Percentiles rank a stretch among this genome's conserved stretches.
These are phyloP conservation scores for Colletotrichum plurivorum DNA, from an alignment of 2,329 filamentous ascomycete genomes.

Conservation along the genomic window DNA sequence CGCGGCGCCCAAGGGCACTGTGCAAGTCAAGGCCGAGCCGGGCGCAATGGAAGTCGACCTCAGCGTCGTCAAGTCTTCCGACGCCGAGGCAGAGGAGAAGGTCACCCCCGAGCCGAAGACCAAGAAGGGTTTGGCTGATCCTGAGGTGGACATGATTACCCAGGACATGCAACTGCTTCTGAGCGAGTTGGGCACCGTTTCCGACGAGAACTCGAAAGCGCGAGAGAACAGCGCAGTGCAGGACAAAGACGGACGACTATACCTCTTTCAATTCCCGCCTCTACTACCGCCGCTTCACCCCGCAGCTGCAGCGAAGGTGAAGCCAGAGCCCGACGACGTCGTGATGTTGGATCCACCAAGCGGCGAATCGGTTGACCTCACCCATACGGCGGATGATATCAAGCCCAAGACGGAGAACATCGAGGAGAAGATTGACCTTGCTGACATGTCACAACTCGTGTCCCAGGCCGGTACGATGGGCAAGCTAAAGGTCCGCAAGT, in stretches of 20 bases:
- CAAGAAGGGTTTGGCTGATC: conserved; percentile 50
- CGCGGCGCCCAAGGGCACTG: conserved; percentile 52
- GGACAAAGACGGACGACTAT: conserved; percentile 65
- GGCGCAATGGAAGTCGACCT: conserved; percentile 55
- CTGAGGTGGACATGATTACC: conserved; percentile 56
- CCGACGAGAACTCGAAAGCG: conserved; percentile 42
- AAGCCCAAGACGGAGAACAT: conserved; percentile 41
- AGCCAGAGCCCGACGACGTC: conserved; percentile 58
- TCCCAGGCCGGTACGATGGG: conserved; percentile 72
- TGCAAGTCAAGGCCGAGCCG: conserved; percentile 62
- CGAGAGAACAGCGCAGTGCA: conserved; percentile 41
- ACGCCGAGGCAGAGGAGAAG: conserved; percentile 45
- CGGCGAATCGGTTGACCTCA: conserved; percentile 58
- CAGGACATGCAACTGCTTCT: conserved; percentile 58
- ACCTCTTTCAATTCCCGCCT: conserved; percentile 76
- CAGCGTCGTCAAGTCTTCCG: conserved; percentile 49
- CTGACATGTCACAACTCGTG: conserved; percentile 55
- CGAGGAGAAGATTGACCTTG: conserved; percentile 47
- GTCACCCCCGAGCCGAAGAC: conserved; percentile 43
- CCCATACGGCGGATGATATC: conserved; percentile 44
- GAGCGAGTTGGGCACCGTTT: conserved; percentile 57
- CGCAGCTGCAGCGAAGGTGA: conserved; percentile 52
- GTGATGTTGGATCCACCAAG: conserved; percentile 54
- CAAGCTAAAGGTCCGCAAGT: conserved; percentile 72
- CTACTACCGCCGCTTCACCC: conserved; percentile 69